Evolutionary conservation across 306 rosid species (phyloP).

Genomic region (Rosa lucieae): DNA sequence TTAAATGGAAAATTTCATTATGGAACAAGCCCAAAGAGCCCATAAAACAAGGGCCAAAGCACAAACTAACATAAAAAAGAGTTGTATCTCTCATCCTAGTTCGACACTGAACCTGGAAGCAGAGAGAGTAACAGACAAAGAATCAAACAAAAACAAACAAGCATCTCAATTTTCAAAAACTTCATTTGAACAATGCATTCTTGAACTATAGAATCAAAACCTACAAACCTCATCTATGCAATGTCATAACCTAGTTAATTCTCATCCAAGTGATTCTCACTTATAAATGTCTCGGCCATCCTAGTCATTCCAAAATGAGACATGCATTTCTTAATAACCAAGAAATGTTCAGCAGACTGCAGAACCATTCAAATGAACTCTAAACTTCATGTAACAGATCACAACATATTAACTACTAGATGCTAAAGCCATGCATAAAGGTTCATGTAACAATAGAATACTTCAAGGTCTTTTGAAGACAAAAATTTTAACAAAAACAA

Average conservation of each 20-base stretch:
- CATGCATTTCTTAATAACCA: neutral
- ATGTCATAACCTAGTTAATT: neutral
- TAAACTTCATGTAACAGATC: neutral
- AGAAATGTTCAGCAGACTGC: neutral
- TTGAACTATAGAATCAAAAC: neutral
- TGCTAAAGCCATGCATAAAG: neutral
- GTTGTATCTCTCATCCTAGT: too few relatives aligned
- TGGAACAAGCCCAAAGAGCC: too few relatives aligned
- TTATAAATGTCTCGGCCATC: slow-evolving; percentile 42
- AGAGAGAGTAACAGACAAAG: neutral
- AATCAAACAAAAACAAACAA: neutral
- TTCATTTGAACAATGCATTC: neutral
- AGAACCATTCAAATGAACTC: neutral
- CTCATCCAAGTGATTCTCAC: neutral
- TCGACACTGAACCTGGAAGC: too few relatives aligned
- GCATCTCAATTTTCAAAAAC: neutral
- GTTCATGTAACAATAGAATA: neutral
- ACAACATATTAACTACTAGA: neutral
- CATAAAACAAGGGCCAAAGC: too few relatives aligned
- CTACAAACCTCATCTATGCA: neutral
- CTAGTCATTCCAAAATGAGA: slow-evolving; percentile 46
- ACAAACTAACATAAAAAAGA: too few relatives aligned
- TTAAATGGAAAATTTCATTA: too few relatives aligned
- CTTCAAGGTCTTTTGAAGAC: neutral
- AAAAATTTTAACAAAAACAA: neutral